Evolutionary conservation across 108 stramenopile genomes (phyloP).

Genomic region (Bacterosira constricta): DNA sequence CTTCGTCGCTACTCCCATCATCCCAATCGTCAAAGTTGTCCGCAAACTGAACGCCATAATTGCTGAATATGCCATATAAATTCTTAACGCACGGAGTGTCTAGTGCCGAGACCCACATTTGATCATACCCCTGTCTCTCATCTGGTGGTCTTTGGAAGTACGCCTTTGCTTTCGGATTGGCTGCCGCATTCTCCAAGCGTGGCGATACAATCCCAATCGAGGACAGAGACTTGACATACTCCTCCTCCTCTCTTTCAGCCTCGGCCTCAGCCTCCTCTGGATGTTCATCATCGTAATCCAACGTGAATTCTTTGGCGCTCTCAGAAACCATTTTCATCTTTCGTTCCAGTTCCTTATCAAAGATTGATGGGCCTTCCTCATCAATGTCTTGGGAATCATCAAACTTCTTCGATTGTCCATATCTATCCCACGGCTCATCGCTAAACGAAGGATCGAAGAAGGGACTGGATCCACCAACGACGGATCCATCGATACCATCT

Average conservation of each 20-base stretch:
- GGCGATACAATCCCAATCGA: slow-evolving; percentile 42
- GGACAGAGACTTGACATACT: slow-evolving; percentile 59
- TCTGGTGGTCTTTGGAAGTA: slow-evolving; percentile 72
- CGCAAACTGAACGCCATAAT: slow-evolving; percentile 85
- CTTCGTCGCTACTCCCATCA: slow-evolving; percentile 46
- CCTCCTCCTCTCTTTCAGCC: slow-evolving; percentile 47
- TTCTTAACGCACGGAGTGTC: slow-evolving; percentile 73
- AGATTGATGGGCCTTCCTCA: slow-evolving; percentile 14
- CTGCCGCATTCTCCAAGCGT: slow-evolving; percentile 70
- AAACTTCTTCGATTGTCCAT: slow-evolving; percentile 29
- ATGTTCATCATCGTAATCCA: slow-evolving; percentile 52
- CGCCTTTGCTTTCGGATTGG: slow-evolving; percentile 63
- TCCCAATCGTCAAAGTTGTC: slow-evolving; percentile 89
- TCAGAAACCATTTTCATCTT: slow-evolving; percentile 45
- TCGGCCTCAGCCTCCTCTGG: slow-evolving; percentile 45
- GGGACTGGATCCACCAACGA: slow-evolving; percentile 49
- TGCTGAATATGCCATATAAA: slow-evolving; percentile 67
- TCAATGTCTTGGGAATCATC: slow-evolving; percentile 4
- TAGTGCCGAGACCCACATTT: slow-evolving; percentile 80
- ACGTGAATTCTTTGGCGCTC: slow-evolving; percentile 35
- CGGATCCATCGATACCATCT: slow-evolving; percentile 44
- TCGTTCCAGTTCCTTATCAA: slow-evolving; percentile 37
- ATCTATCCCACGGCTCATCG: slow-evolving; percentile 84
- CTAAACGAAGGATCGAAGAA: slow-evolving; percentile 43
- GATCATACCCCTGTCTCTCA: slow-evolving; percentile 74